Percentiles rank a stretch among this genome's conserved stretches.
phyloP scores from a whole-genome alignment of 176 grass and related monocot genomes.

The Aegilops bicornis region DNA sequence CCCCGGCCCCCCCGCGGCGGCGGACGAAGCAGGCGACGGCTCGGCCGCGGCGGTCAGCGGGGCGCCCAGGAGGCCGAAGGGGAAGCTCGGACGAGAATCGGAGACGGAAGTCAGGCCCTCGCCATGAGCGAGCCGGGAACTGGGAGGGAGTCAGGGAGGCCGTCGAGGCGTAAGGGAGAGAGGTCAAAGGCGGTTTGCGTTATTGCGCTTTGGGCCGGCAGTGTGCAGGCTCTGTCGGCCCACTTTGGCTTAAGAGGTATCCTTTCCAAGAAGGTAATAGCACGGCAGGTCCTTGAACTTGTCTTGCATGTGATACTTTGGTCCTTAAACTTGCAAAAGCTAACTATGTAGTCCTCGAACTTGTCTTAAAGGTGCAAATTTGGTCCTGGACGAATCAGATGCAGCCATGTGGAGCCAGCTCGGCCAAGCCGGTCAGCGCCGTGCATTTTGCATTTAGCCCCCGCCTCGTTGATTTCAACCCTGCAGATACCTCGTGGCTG shows the following conservation, averaged over 20 bases:
- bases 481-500: no score
- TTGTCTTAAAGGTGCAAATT: no score
- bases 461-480: no score
- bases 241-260: not conserved
- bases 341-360: no score
- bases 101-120: not conserved
- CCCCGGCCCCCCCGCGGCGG: not conserved
- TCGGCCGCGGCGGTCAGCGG: not conserved
- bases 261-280: no score
- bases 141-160: not conserved
- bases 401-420: no score
- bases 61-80: not conserved
- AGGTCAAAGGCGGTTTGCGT: conserved; percentile 30
- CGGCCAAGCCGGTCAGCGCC: no score
- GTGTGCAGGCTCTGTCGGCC: not conserved
- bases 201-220: not conserved
- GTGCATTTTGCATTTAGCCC: no score
- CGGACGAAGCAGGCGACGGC: not conserved
- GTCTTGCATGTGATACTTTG: no score
- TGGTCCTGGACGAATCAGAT: no score
- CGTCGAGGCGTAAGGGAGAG: not conserved
- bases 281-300: no score
- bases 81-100: not conserved
- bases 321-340: no score
- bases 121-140: not conserved